Evolutionary conservation across 2,329 filamentous ascomycete species (phyloP).

Genomic region (Trichothecium sympodiale): DNA sequence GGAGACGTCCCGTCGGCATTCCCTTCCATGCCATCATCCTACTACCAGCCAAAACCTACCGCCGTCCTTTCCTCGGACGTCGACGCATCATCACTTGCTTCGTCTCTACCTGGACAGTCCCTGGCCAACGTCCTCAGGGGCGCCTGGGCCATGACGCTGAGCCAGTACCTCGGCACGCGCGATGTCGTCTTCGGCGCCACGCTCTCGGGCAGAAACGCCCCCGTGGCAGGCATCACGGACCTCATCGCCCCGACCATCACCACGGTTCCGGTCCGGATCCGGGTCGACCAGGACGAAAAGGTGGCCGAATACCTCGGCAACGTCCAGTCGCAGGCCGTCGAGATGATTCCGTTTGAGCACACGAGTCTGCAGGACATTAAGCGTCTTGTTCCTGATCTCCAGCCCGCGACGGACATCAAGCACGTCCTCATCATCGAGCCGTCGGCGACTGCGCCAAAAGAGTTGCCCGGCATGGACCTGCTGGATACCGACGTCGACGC

Average conservation of each 20-base stretch:
- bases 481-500: conserved; percentile 3
- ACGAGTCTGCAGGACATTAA: conserved; percentile 11
- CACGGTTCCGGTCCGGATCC: conserved; percentile 5
- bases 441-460: background rate
- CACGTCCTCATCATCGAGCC: conserved; percentile 4
- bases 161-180: background rate
- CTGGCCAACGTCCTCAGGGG: conserved; percentile 3
- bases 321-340: conserved; percentile 12
- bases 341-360: conserved; percentile 13
- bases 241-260: conserved; percentile 5
- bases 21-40: conserved; percentile 3
- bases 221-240: conserved; percentile 3
- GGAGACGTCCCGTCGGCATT: conserved; percentile 5
- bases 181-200: conserved; percentile 5
- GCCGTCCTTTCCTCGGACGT: conserved; percentile 2
- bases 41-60: conserved; percentile 3
- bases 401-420: conserved; percentile 3
- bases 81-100: conserved; percentile 1
- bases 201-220: conserved; percentile 4
- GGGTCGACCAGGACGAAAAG: background rate
- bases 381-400: conserved; percentile 1
- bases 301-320: background rate
- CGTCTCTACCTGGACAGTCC: conserved; percentile 1
- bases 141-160: conserved; percentile 1
- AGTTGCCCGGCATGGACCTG: conserved; percentile 2